phyloP scores from a whole-genome alignment of 768 basidiomycete species.

The Boletellus ananiceps region DNA sequence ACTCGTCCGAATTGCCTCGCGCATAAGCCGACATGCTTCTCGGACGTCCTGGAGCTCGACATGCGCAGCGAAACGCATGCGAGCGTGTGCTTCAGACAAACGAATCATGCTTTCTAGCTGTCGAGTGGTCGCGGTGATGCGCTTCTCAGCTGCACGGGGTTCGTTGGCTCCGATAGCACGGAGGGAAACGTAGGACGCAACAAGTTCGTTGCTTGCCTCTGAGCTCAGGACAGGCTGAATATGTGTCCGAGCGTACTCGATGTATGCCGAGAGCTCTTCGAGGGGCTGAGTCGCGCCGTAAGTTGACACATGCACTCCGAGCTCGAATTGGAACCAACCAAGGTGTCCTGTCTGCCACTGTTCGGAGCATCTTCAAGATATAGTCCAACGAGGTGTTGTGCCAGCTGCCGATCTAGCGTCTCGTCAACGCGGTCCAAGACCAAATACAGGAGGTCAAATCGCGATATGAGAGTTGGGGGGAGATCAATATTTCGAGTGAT shows the following conservation, averaged over 20 bases:
- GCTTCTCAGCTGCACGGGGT: constrained; percentile 80
- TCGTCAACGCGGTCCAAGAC: constrained; percentile 96
- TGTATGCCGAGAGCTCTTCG: constrained; percentile 88
- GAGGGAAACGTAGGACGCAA: constrained; percentile 88
- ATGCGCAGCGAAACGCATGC: constrained; percentile 87
- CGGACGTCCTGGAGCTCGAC: constrained; percentile 85
- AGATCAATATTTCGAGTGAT: constrained; percentile 96
- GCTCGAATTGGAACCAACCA: constrained; percentile 48
- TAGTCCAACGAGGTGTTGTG: constrained; percentile 87
- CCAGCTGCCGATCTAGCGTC: constrained; percentile 74
- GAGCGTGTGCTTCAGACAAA: constrained; percentile 91
- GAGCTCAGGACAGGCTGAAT: constrained; percentile 86
- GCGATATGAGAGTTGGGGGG: constrained; percentile 95
- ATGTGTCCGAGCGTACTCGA: constrained; percentile 84
- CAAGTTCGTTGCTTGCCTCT: constrained; percentile 79
- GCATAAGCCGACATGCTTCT: constrained; percentile 93
- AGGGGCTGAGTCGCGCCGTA: constrained; percentile 55
- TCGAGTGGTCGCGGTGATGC: constrained; percentile 96
- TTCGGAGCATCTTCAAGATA: constrained; percentile 88
- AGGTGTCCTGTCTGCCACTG: constrained; percentile 55
- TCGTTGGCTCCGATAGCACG: constrained; percentile 84
- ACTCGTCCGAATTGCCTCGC: constrained; percentile 90
- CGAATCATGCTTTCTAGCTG: constrained; percentile 98
- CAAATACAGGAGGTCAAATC: constrained; percentile 94
- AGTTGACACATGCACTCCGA: not conserved